Evolutionary conservation across 2,329 filamentous ascomycete species (phyloP).

Genomic region (Penicillium hordei): DNA sequence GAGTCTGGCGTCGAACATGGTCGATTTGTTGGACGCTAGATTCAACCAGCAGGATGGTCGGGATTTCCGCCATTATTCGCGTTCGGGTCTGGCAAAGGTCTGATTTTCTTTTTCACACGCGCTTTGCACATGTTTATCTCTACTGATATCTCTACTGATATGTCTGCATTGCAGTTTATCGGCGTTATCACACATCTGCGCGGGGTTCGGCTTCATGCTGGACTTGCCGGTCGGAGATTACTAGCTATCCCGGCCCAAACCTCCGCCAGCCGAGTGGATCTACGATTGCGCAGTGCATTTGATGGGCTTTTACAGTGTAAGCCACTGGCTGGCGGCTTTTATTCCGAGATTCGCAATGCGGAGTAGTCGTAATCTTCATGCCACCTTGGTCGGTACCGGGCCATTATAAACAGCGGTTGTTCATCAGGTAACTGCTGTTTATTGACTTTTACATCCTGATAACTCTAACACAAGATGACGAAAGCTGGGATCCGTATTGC

Average conservation of each 20-base stretch:
- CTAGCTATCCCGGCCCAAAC: not conserved
- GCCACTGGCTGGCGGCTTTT: not conserved
- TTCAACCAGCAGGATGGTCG: not conserved
- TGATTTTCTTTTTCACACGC: not conserved
- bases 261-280: not conserved
- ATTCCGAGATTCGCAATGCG: not conserved
- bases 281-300: not conserved
- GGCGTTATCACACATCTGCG: not conserved
- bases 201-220: not conserved
- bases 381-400: not conserved
- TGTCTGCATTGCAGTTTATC: not conserved
- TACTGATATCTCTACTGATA: not conserved
- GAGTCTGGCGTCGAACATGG: not conserved
- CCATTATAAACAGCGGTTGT: not conserved
- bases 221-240: not conserved
- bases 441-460: not conserved
- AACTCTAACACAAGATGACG: not conserved
- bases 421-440: not conserved
- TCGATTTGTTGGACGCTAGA: not conserved
- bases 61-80: not conserved
- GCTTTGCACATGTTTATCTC: not conserved
- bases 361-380: not conserved
- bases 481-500: not conserved
- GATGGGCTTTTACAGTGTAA: not conserved
- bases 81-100: not conserved